Base-by-base conservation (phyloP, 495 filamentous ascomycete species). In the Clavariopsis aquatica region DNA sequence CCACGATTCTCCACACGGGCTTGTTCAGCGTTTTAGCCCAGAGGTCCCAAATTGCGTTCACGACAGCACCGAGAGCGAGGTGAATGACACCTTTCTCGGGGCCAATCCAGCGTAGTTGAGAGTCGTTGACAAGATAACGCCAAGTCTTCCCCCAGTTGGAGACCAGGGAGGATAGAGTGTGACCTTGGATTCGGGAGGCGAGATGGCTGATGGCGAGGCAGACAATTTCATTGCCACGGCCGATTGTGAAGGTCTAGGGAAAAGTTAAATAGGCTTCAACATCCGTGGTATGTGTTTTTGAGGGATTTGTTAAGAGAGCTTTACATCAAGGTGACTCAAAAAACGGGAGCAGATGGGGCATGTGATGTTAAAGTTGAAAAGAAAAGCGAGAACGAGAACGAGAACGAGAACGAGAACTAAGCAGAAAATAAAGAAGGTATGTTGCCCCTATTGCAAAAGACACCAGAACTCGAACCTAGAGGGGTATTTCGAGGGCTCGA, bases 21-120 rank as follows among this genome's bases (percentile, higher is more conserved):
- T 96, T 96, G 36, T 83, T 79, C 17, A 92, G 84, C 12, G 82
- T 81, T 75, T 96, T 96, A 43, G 91, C 91, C 92, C 93, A 96
- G 17, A 97, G 85, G 77, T 97, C 93, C 93, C 93, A 97, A 64
- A 96, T 78, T 0, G 92, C 93, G 73, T 97, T 97, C 57, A 97
- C 88, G 23, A 96, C 88, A 34, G 92, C 90, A 27, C 90, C 92
- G 0, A 95, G 86, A 1, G 93, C 93, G 0, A 97, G 85, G 76
- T 97, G 93, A 65, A 93, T 94, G 17, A 96, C 93, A 53, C 93
- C 93, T 78, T 96, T 96, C 73, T 97, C 93, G 1, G 93, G 93
- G 0, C 93, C 93, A 71, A 96, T 93, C 93, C 93, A 97, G 28
- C 93, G 89, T 29, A 96, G 80, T 70, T 96, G 93, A 57, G 84